Base-by-base conservation (phyloP, 768 basidiomycete genomes). In the Coprinopsis strossmayeri region DNA sequence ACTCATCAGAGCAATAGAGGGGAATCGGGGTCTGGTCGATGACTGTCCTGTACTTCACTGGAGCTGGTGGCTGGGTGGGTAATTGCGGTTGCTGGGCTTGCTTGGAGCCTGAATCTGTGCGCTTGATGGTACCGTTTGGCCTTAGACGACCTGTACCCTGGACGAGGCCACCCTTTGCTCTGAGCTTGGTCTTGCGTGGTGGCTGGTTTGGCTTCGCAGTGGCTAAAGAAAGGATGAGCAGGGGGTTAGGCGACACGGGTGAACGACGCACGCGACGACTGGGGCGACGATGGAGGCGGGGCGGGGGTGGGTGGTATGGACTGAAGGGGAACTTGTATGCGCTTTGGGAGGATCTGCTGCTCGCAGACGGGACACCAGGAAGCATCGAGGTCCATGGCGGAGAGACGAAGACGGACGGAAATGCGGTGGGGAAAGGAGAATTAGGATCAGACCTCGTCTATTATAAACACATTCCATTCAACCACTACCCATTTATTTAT, bases 341-440 rank as follows among this genome's bases (percentile, higher is more conserved):
- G 82, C 61, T 87, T 87, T n/a, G 89, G 88, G n/a, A 78, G 68
- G 55, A 91, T 89, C 54, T 84, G 82, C 56, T 78, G 71, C 58
- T 81, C 77, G 71, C 89, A 91, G 59, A 78, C 79, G 43, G 85
- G 84, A 75, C 88, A 91, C 84, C 84, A 91, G 48, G 80, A 70
- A 53, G 82, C 74, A 68, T 87, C 87, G 68, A 81, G 72, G 44
- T 74, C 71, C 69, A 71, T 70, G 26, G 30, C 42, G 37, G 18
- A 48, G n/a, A 42, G 49, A 41, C 28, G 42, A 34, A 46, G 38
- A 45, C 43, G 37, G 50, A 45, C 35, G 34, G 44, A 45, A 3
- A 38, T 24, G 5, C 26, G 52, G 56, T 55, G 50, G 51, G 53
- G 49, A 49, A 54, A 50, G 25, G 50, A 45, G 51, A 45, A 48